These are phyloP conservation scores for Suhomyces xylopsoci DNA, from an alignment of 805 yeast genomes.

Conservation along the genomic window DNA sequence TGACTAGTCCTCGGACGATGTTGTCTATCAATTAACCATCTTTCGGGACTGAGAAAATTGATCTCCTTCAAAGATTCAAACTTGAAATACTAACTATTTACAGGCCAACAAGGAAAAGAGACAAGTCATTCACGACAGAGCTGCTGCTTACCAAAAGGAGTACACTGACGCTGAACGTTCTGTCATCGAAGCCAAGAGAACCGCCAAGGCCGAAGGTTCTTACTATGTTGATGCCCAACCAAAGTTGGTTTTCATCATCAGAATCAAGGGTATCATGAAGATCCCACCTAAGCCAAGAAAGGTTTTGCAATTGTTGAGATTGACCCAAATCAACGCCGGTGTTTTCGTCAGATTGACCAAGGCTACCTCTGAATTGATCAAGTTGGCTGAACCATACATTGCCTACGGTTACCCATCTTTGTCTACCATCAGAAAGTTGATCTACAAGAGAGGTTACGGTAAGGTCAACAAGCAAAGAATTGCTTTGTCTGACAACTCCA, in stretches of 20 bases:
- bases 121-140: constrained; percentile 83
- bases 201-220: constrained; percentile 90
- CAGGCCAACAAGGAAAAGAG: constrained; percentile 48
- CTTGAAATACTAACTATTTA: constrained; percentile 32
- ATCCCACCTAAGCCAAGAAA: constrained; percentile 99
- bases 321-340: constrained; percentile 92
- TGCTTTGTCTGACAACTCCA: constrained; percentile 80
- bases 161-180: constrained; percentile 91
- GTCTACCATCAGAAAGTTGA: constrained; percentile 85
- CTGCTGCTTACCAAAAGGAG: constrained; percentile 95
- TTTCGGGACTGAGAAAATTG: constrained; percentile 71
- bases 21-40: constrained; percentile 78
- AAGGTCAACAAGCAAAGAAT: constrained; percentile 95
- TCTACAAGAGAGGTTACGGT: constrained; percentile 98
- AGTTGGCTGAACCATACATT: constrained; percentile 93
- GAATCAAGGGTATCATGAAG: constrained; percentile 99
- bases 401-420: constrained; percentile 97
- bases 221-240: constrained; percentile 94
- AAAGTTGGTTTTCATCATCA: constrained; percentile 90
- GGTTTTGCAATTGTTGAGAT: constrained; percentile 91
- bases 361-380: constrained; percentile 90
- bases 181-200: constrained; percentile 81
- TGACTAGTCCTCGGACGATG: constrained; percentile 68
- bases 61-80: neutral
- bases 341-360: constrained; percentile 92